Percentiles rank a stretch among this genome's conserved stretches.
Conservation (phyloP, 495 filamentous ascomycete genomes). For the Podospora sp. region DNA sequence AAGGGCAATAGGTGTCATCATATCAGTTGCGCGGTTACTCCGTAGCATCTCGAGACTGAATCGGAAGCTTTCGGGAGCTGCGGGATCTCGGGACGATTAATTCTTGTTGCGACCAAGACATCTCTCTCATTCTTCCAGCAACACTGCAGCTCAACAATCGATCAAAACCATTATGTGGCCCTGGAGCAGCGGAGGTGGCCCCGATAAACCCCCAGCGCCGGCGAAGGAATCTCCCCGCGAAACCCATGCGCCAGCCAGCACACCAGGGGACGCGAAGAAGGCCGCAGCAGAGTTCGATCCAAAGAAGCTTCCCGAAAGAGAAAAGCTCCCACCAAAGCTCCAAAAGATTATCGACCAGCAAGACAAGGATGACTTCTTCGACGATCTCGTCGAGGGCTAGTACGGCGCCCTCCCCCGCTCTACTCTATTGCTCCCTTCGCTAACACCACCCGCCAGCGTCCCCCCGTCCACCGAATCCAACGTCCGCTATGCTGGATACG, state of each 20-base stretch:
- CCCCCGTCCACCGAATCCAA: conserved; percentile 80
- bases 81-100: neutral
- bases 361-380: conserved; percentile 75
- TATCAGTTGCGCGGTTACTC: neutral
- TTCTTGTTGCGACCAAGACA: neutral
- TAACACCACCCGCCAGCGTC: conserved; percentile 54
- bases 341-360: conserved; percentile 67
- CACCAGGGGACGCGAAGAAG: conserved; percentile 23
- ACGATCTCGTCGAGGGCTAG: conserved; percentile 77
- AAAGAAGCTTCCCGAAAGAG: conserved; percentile 56
- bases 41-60: neutral
- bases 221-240: conserved; percentile 35
- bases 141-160: neutral
- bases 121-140: neutral
- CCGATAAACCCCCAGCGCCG: conserved; percentile 39
- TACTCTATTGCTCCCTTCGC: conserved; percentile 10
- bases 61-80: neutral
- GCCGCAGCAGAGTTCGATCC: conserved; percentile 37
- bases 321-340: conserved; percentile 67
- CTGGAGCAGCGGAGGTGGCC: conserved; percentile 41
- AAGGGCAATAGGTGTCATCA: neutral
- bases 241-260: conserved; percentile 23
- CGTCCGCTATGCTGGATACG: conserved; percentile 92
- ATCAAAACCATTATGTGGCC: conserved; percentile 37
- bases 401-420: conserved; percentile 51